phyloP scores from a whole-genome alignment of 225 moss, liverwort and hornwort genomes.

The Neckera pumila region DNA sequence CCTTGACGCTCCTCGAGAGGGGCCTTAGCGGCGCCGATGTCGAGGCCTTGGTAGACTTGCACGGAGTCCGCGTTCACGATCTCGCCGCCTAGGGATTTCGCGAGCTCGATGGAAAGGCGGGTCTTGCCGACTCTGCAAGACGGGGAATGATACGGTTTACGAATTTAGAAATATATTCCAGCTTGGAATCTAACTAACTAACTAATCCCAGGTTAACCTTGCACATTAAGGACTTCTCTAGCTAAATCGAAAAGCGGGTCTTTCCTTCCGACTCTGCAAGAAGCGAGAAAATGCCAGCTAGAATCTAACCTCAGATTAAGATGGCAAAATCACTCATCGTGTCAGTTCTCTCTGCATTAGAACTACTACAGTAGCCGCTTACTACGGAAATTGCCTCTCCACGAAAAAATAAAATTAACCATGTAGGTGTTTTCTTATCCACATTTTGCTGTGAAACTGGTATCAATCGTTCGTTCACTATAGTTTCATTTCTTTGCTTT shows the following conservation, averaged over 20 bases:
- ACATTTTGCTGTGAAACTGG: neutral
- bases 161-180: neutral
- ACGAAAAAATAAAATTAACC: neutral
- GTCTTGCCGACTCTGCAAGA: conserved; percentile 34
- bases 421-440: neutral
- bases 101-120: conserved; percentile 23
- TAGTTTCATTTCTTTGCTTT: neutral
- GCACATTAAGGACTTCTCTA: too few species aligned
- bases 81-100: conserved; percentile 20
- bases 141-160: neutral
- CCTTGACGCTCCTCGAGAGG: conserved; percentile 14
- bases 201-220: neutral
- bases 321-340: neutral
- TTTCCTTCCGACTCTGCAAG: neutral
- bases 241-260: neutral
- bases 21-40: conserved; percentile 23
- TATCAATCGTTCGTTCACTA: neutral
- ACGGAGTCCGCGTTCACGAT: conserved; percentile 17
- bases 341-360: neutral
- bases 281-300: too few species aligned
- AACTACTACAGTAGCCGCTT: neutral
- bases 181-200: too few species aligned
- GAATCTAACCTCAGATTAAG: neutral
- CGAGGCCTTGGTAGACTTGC: conserved; percentile 22
- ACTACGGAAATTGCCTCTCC: neutral